Evolutionary conservation across 768 basidiomycete species (phyloP).

Genomic region (Strobilomyces confusus): DNA sequence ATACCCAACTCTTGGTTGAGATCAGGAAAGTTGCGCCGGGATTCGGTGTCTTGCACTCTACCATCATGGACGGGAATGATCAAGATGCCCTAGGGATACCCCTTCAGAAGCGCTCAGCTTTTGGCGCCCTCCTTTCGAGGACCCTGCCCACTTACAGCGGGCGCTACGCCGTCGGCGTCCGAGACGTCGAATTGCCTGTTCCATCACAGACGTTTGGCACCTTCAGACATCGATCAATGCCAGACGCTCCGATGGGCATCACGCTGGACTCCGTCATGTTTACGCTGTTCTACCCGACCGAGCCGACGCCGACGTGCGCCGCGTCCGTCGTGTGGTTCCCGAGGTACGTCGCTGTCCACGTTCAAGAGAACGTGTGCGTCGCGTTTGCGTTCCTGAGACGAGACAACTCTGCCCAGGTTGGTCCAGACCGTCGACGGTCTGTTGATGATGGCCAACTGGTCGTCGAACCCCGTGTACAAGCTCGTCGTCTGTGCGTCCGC

Average conservation of each 20-base stretch:
- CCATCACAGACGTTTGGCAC: not conserved
- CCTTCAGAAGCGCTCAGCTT: too few species aligned
- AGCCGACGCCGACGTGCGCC: not conserved
- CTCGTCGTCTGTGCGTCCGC: constrained; percentile 19
- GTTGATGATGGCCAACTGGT: constrained; percentile 27
- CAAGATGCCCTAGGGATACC: too few species aligned
- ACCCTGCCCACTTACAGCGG: not conserved
- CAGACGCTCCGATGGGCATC: constrained; percentile 21
- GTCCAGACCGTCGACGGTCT: too few species aligned
- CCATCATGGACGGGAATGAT: too few species aligned
- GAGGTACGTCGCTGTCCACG: constrained; percentile 13
- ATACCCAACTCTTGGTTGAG: too few species aligned
- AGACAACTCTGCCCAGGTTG: too few species aligned
- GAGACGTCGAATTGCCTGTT: too few species aligned
- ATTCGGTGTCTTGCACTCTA: not conserved
- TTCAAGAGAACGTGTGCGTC: not conserved
- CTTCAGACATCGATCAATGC: not conserved
- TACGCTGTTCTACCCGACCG: constrained; percentile 32
- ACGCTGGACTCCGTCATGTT: constrained; percentile 30
- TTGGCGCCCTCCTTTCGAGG: not conserved
- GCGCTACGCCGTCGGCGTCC: not conserved
- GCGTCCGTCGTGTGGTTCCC: constrained; percentile 25
- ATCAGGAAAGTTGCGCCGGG: not conserved
- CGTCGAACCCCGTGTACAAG: constrained; percentile 25
- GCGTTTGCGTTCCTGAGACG: too few species aligned